A percentile compares a stretch with the other conserved stretches of the same genome.
Conservation (phyloP, 805 yeast species). For the Yarrowia bubula region DNA sequence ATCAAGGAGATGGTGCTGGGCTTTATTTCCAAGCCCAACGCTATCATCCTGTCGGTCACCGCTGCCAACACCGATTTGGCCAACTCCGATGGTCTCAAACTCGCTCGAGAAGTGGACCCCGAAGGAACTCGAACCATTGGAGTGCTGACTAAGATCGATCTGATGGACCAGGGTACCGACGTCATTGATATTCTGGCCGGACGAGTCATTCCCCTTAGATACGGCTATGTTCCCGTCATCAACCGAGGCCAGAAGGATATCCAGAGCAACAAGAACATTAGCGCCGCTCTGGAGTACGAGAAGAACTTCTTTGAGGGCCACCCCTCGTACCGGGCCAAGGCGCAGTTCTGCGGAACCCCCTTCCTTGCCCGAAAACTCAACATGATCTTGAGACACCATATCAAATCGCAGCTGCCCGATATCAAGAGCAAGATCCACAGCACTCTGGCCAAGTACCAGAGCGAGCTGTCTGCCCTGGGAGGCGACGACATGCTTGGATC, state of each 20-base stretch:
- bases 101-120: constrained; percentile 97
- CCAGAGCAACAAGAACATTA: constrained; percentile 78
- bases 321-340: constrained; percentile 83
- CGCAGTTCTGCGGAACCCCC: constrained; percentile 96
- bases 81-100: constrained; percentile 90
- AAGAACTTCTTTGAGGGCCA: constrained; percentile 78
- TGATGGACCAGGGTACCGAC: constrained; percentile 98
- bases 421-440: constrained; percentile 87
- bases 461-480: constrained; percentile 61
- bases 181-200: constrained; percentile 95
- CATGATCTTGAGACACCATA: constrained; percentile 85
- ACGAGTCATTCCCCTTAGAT: constrained; percentile 89
- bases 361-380: constrained; percentile 90
- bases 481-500: constrained; percentile 81
- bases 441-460: constrained; percentile 79
- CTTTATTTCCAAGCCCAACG: constrained; percentile 92
- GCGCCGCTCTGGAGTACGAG: constrained; percentile 84
- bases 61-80: constrained; percentile 97
- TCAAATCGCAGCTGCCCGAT: constrained; percentile 84
- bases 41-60: constrained; percentile 90
- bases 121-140: constrained; percentile 94
- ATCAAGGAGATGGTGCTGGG: constrained; percentile 90
- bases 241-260: constrained; percentile 98
- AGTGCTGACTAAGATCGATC: constrained; percentile 91
- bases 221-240: constrained; percentile 95